Base-by-base conservation (phyloP, 164 flowering plant genomes). In the Taxillus chinensis region DNA sequence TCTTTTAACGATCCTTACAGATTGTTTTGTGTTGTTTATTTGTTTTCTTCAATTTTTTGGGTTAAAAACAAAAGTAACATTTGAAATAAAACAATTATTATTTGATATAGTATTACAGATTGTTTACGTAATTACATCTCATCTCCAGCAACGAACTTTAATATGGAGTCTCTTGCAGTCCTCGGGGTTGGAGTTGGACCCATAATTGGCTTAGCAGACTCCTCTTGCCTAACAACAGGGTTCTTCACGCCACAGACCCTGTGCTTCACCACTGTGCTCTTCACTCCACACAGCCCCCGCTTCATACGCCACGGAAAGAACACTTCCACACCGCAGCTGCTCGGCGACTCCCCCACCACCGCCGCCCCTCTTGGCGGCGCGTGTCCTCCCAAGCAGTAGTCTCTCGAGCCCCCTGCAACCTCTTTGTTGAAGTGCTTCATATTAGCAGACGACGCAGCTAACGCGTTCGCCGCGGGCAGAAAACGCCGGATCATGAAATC, bases 391-490 rank as follows among this genome's bases (percentile, higher is more conserved):
- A n/a, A n/a, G n/a, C n/a, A n/a, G n/a, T n/a, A n/a, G 8, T 43
- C 8, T 43, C 45, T 43, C 46, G 46, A 43, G 2, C 27, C 27
- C 27, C 27, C 27, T 43, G 46, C 12, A 51, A 1, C 27, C 54
- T 51, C 59, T 49, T 7, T 50, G 58, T 46, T 52, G 37, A 7
- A 43, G 6, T 14, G 64, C 16, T 37, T 62, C 5, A 62, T 8
- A 2, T 57, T 46, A 45, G 68, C 64, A 43, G 77, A 69, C 3
- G 80, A 62, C 38, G 70, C 71, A 9, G 90, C 89, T 66, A 85
- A 42, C 45, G 89, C 95, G 49, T 64, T 75, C 0, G 95, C 87
- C 15, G 78, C 90, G 0, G 87, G 87, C 16, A 87, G 82, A 70
- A 85, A 85, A 2, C 95, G 75, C 16, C 71, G 73, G 42, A 87